A percentile compares a stretch with the other conserved stretches of the same genome.
These are phyloP conservation scores for Tilletia caries DNA, from an alignment of 1,284 basidiomycete species.

Conservation along the genomic window DNA sequence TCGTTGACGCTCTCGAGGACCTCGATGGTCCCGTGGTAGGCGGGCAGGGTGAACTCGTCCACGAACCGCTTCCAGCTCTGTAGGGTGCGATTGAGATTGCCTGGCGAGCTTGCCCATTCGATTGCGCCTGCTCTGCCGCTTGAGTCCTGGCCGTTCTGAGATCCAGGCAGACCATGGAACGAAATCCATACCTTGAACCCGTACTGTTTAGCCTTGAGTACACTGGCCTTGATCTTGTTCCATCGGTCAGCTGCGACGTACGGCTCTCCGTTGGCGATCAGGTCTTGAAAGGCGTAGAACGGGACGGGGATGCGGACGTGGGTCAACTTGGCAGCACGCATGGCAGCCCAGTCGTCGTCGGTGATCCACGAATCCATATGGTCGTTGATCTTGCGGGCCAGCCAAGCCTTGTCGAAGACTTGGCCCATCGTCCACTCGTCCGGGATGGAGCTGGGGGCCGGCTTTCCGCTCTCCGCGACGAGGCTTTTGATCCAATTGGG, in stretches of 20 bases:
- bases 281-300: conserved; percentile 13
- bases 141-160: conserved; percentile 13
- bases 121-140: background rate
- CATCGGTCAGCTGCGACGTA: conserved; percentile 11
- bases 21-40: conserved; percentile 15
- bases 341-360: conserved; percentile 18
- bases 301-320: conserved; percentile 18
- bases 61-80: conserved; percentile 3
- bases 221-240: conserved; percentile 16
- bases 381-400: conserved; percentile 11
- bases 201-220: background rate
- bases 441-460: conserved; percentile 30
- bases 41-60: conserved; percentile 11
- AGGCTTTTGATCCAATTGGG: conserved; percentile 5
- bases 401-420: conserved; percentile 7
- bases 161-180: conserved; percentile 12
- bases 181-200: conserved; percentile 18
- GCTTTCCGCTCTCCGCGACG: conserved; percentile 27
- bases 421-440: conserved; percentile 23
- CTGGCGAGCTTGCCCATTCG: background rate
- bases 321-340: conserved; percentile 21
- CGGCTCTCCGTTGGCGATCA: conserved; percentile 7
- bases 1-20: conserved; percentile 14
- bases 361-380: conserved; percentile 16
- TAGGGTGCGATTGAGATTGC: background rate